Evolutionary conservation across 768 basidiomycete genomes (phyloP), one percentile per base, ranked within the genome.

Genomic region (Collybia nuda): DNA sequence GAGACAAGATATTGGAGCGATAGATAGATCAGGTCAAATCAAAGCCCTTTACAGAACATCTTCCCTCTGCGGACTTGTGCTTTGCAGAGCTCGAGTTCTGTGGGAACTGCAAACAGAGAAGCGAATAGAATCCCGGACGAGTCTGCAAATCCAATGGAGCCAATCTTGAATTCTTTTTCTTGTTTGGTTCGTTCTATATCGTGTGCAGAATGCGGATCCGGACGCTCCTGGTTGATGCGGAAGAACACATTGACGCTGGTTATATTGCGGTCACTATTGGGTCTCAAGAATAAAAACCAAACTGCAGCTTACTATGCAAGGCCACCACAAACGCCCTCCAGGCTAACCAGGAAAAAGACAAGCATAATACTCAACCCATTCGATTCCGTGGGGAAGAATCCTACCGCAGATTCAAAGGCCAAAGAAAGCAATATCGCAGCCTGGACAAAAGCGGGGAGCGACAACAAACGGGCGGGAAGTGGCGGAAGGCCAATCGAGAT

Each of bases 261-360:
- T 18, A 22, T 29, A 14, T 47, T 23, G 40, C 11, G 36, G 11
- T 18, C 8, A 46, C 14, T 3, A 4, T 26, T 3, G 24, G 24
- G 50, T 17, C 40, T 49, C 2, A 44, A 17, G 22, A 37, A 49
- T 21, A 44, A 42, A 40, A 19, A n/a, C 28, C 28, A 17, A 26
- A 18, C 39, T 54, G 42, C 50, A 41, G 76, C 89, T 64, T 60
- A 92, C 91, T 97, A 98, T 14, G 92, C 93, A 9, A 88, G 75
- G 4, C 96, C 96, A 24, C 96, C 96, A 56, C 93, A 96, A 39
- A 97, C 75, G 2, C 96, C 96, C 65, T 99, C 96, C 6, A 92
- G 53, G 55, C 88, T 84, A 59, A 99, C 85, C 40, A 97, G 77
- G 9, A 81, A 32, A 62, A 93, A 90, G 2, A 92, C 86, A 18